Conservation (phyloP, 2,329 filamentous ascomycete genomes). For the Beauveria rudraprayagi region DNA sequence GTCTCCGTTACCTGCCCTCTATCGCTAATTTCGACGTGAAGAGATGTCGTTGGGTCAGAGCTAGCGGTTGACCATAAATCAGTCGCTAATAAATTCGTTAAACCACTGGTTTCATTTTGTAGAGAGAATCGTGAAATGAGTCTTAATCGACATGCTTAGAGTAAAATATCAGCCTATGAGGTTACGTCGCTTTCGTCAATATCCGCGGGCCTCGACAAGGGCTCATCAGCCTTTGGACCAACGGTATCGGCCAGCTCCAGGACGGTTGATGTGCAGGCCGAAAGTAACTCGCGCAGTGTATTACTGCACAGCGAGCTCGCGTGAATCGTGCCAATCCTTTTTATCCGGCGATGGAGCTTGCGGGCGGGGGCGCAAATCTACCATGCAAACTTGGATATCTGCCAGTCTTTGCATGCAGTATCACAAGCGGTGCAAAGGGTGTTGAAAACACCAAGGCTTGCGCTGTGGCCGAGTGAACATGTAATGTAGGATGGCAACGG, state of each 20-base stretch:
- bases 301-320: not conserved
- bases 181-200: not conserved
- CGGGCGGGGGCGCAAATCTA: not conserved
- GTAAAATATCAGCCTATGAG: not conserved
- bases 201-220: not conserved
- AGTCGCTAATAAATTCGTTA: not conserved
- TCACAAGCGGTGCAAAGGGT: too few relatives aligned
- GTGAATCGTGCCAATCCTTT: not conserved
- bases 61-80: too few relatives aligned
- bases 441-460: too few relatives aligned
- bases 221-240: not conserved
- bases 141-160: not conserved
- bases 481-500: too few relatives aligned
- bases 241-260: too few relatives aligned
- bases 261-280: too few relatives aligned
- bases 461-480: too few relatives aligned
- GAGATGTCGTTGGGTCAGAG: too few relatives aligned
- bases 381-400: not conserved
- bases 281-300: not conserved
- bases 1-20: too few relatives aligned
- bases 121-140: too few relatives aligned
- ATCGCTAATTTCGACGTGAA: too few relatives aligned
- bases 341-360: not conserved
- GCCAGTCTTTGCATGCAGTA: not conserved
- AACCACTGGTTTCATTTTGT: not conserved